phyloP scores from a whole-genome alignment of 1,284 basidiomycete genomes.

The Entoloma clypeatum region DNA sequence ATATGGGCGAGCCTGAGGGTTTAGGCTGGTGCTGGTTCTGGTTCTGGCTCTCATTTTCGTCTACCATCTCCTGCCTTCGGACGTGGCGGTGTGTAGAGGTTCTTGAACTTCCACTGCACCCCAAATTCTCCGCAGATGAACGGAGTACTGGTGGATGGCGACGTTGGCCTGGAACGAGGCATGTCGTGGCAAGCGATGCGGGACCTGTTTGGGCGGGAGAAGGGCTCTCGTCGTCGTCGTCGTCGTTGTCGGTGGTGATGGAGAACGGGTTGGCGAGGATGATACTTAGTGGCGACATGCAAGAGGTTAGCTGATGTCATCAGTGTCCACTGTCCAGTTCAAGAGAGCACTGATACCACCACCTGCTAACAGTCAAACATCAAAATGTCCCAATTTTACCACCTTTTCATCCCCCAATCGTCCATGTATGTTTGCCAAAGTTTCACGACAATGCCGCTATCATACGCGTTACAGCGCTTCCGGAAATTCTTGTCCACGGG shows the following conservation, averaged over 20 bases:
- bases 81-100: slow-evolving; percentile 44
- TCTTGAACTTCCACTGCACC: slow-evolving; percentile 73
- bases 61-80: slow-evolving; percentile 29
- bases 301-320: no score
- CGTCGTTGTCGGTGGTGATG: slow-evolving; percentile 17
- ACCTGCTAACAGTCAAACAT: no score
- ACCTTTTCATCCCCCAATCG: no score
- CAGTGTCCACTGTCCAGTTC: no score
- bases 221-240: slow-evolving; percentile 13
- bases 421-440: no score
- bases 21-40: no score
- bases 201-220: slow-evolving; percentile 33
- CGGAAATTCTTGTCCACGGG: no score
- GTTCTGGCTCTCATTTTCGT: slow-evolving; percentile 20
- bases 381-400: no score
- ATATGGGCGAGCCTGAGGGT: slow-evolving; percentile 14
- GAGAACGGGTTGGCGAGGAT: slow-evolving; percentile 25
- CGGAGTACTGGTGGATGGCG: slow-evolving; percentile 70
- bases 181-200: slow-evolving; percentile 52
- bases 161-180: slow-evolving; percentile 66
- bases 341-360: no score
- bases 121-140: slow-evolving; percentile 73
- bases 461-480: no score
- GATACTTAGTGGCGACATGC: slow-evolving; percentile 13
- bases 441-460: no score